Base-by-base conservation (phyloP, 2,329 filamentous ascomycete species). In the Coniochaeta sp. region DNA sequence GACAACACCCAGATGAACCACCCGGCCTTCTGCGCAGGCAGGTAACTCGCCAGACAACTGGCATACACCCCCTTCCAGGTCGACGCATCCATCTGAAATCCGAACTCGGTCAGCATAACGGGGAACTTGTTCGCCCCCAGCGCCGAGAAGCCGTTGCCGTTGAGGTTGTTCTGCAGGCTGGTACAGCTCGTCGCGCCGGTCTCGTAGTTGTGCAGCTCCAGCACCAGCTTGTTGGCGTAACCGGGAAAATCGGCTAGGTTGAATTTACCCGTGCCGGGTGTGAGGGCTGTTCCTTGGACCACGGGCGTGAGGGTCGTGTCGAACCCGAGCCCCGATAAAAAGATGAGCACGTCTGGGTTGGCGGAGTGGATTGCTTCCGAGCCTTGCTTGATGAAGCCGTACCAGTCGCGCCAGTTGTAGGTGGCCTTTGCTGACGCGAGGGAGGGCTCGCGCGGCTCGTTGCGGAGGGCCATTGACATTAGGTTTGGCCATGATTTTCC, bases 161-260 rank as follows among this genome's bases (percentile, higher is more conserved):
- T 72, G 6, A 83, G 65, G 16, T 72, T 72, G 49, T 66, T 62
- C 55, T 70, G 64, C 12, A 82, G 69, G 8, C 65, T 66, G 8
- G 62, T 60, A 61, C 81, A 84, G 58, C 67, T 72, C 0, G 63
- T 69, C 3, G 73, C 72, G n/a, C 63, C 60, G 56, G 72, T 79
- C 54, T 79, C 69, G 63, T 84, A 84, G 65, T 81, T 82, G 70
- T 84, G 81, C 9, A 83, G 67, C 62, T 84, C 81, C 2, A 83
- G 70, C 7, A 81, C 79, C 0, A 83, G 68, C 65, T 83, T 83
- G 58, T 80, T 64, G 1, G 65, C 65, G 61, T 75, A 79, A 1
- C 70, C 72, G 1, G 65, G 55, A 56, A 81, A 83, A 58, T 78
- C 73, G 13, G 58, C 58, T 3, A 67, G 61, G 50, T 59, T 65